Base-by-base conservation (phyloP, 768 basidiomycete genomes). In the Russula virescens region DNA sequence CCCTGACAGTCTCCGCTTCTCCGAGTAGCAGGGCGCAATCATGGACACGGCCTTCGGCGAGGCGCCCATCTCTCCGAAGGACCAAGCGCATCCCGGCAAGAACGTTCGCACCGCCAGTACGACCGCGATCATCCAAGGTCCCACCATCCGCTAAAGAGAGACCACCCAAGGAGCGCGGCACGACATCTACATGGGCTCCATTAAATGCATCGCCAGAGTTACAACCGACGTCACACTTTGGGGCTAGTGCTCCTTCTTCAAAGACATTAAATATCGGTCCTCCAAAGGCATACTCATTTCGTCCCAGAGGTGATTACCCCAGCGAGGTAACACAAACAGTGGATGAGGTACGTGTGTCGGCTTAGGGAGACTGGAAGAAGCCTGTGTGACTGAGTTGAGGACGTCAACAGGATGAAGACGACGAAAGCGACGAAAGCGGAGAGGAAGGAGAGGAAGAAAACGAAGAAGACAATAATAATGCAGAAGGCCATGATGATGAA, bases 1-100 rank as follows among this genome's bases (percentile, higher is more conserved):
- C 8, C 26, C 3, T 7, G 5, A 11, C 7, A 14, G 31, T 3
- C 35, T 61, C 60, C 13, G 8, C 16, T 46, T n/a, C 35, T 35
- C 14, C 35, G 10, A 25, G 11, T 16, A 21, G 19, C 13, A 9
- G 8, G 53, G 52, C 35, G 26, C 52, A 48, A 42, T 8, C 46
- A 5, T 25, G 47, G 38, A 26, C 26, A 43, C 45, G 45, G n/a
- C 46, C 19, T 7, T 35, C 25, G n/a, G 45, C 21, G 35, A 55
- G 46, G 31, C 60, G 60, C 52, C 60, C 60, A n/a, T 28, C 34
- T n/a, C 60, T 61, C 14, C 35, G 60, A n/a, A 54, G 60, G 46
- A 40, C 46, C 38, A 61, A 47, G 53, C 53, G 25, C 26, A 13
- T 61, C 28, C 26, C 60, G 19, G 4, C 38, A 31, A 55, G 46